Base-by-base conservation (phyloP, 352 stramenopile species). In the Aphanomyces euteiches region DNA sequence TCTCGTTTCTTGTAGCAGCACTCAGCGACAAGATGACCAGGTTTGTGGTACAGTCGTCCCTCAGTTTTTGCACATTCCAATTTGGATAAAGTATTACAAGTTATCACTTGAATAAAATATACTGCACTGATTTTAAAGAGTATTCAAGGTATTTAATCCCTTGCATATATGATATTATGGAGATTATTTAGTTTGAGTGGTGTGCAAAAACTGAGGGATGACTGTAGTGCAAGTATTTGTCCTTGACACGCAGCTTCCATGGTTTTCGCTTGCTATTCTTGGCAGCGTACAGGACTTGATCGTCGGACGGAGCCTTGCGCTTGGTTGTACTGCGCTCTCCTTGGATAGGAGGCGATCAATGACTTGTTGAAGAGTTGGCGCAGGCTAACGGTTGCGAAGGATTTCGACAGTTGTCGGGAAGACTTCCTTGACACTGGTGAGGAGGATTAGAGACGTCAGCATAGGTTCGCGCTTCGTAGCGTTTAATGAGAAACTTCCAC, bases 381-480 rank as follows among this genome's bases (percentile, higher is more conserved):
- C 17, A 12, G 50, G 50, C 7, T 58, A 1, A 8, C 50, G 50
- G 50, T 8, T 36, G 7, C 50, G 50, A 2, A 58, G 7, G 50
- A 58, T 58, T 58, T 58, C 50, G 50, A 58, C 50, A 12, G 50
- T 58, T 1, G 50, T 58, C 21, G 50, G 50, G 50, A 58, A 58
- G 8, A 28, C 17, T 37, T 58, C 7, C 21, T 58, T 58, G 17
- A 58, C 50, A 19, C 50, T 58, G 7, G 50, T 58, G 17, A 58
- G 21, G 17, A 58, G 8, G 50, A 58, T 36, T 15, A 15, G 45
- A 53, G 45, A 53, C 45, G 45, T 53, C 45, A 53, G 45, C 1
- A 19, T 53, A 53, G 45, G 45, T 19, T n/a, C 45, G 45, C 45
- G 45, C 13, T 19, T 53, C 45, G 45, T 2, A 53, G 45, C 45